Base-by-base conservation (phyloP, 441 rosid species). In the Lepidium campestre region DNA sequence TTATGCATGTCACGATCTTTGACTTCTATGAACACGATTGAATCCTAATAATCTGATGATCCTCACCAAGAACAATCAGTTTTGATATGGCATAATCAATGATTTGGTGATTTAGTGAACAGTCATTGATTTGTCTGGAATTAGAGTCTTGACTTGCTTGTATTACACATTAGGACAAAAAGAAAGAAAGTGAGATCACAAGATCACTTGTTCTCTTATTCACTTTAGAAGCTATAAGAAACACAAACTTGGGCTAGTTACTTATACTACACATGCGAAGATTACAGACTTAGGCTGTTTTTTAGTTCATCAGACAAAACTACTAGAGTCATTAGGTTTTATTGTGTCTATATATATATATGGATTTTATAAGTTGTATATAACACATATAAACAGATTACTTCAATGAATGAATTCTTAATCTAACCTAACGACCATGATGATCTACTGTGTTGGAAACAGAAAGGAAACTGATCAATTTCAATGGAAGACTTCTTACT, bases 331-430 rank as follows among this genome's bases (percentile, higher is more conserved):
- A 18, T 63, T 62, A 44, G 40, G 42, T 39, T 55, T 47, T 48
- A 64, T 71, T 70, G 5, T 53, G 73, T 63, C 56, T 50, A 47
- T 1, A 23, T 55, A 65, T 32, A n/a, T n/a, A n/a, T n/a, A n/a
- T n/a, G n/a, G n/a, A n/a, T n/a, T n/a, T 20, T 58, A 48, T 58
- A 67, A 45, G 18, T 9, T 52, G 31, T 53, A 14, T 44, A 57
- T 27, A 40, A 65, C 71, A 61, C 63, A 46, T 77, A 74, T 80
- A 73, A 58, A 88, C 73, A 85, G 0, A 62, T 74, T 67, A 57
- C 67, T 63, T 40, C 32, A 82, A 81, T 79, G 63, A 88, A 84
- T 79, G 63, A 76, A 81, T 80, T 80, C 79, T 68, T 72, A 80
- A 70, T 70, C 79, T 85, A 76, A 71, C 81, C 65, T 78, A 62